Evolutionary conservation across 2,329 filamentous ascomycete species (phyloP).

Genomic region (Nannizziopsis barbatae): DNA sequence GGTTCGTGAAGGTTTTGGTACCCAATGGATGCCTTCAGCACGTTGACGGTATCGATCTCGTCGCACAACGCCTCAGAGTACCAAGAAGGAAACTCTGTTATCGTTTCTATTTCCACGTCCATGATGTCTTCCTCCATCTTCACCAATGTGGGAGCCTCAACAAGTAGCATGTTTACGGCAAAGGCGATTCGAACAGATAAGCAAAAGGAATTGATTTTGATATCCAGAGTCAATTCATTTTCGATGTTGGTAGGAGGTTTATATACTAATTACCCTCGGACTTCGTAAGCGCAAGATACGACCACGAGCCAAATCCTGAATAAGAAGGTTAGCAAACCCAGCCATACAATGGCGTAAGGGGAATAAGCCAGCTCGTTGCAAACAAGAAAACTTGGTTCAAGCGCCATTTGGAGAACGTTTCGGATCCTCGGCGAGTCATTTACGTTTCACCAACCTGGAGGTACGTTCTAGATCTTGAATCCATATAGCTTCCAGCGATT

Average conservation of each 20-base stretch:
- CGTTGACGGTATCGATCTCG: conserved; percentile 49
- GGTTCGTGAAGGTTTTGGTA: conserved; percentile 37
- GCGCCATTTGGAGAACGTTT: background rate
- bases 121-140: background rate
- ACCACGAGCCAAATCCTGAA: background rate
- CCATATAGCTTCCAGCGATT: too few relatives aligned
- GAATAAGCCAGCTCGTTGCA: background rate
- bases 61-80: conserved; percentile 29
- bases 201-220: too few relatives aligned
- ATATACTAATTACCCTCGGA: too few relatives aligned
- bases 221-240: too few relatives aligned
- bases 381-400: background rate
- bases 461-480: too few relatives aligned
- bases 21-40: conserved; percentile 46
- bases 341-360: background rate
- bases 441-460: too few relatives aligned
- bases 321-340: background rate
- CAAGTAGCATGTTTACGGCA: too few relatives aligned
- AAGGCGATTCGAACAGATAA: background rate
- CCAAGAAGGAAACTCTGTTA: background rate
- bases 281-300: too few relatives aligned
- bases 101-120: background rate
- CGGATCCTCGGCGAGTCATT: background rate
- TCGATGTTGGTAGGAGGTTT: too few relatives aligned
- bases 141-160: too few relatives aligned